A percentile compares a stretch with the other conserved stretches of the same genome.
phyloP scores from a whole-genome alignment of 139 green algal species.

The Chlorella sp. region DNA sequence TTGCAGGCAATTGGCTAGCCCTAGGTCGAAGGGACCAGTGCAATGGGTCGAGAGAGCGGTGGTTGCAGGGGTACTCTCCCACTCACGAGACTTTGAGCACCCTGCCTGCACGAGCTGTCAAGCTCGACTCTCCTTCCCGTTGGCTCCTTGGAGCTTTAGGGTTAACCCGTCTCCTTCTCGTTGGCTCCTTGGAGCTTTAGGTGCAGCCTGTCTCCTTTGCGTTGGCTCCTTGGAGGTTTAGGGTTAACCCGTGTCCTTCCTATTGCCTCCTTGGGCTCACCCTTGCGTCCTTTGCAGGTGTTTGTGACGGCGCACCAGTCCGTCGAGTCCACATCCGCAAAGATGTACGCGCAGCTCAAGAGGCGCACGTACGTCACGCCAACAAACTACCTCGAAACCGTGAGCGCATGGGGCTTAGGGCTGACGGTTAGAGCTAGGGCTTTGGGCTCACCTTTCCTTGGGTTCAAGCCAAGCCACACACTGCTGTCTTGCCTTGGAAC shows the following conservation, averaged over 20 bases:
- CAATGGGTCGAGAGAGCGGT: too few relatives aligned
- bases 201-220: neutral
- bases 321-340: conserved; percentile 37
- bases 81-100: too few relatives aligned
- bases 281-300: conserved; percentile 21
- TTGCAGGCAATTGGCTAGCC: too few relatives aligned
- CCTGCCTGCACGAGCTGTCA: too few relatives aligned
- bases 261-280: neutral
- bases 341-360: conserved; percentile 55
- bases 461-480: too few relatives aligned
- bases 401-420: too few relatives aligned
- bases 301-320: conserved; percentile 65
- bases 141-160: too few relatives aligned
- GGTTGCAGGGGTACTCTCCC: too few relatives aligned
- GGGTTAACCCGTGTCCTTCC: neutral
- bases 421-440: neutral
- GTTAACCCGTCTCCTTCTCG: too few relatives aligned
- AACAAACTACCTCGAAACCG: conserved; percentile 77
- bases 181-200: neutral
- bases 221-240: neutral
- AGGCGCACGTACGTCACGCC: conserved; percentile 75
- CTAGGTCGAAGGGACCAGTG: too few relatives aligned
- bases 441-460: neutral
- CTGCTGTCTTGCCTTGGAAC: too few relatives aligned
- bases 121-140: too few relatives aligned